Percentiles rank a stretch among this genome's conserved stretches.
Conservation (phyloP, 1,284 basidiomycete species). For the Omphalotus olearius region DNA sequence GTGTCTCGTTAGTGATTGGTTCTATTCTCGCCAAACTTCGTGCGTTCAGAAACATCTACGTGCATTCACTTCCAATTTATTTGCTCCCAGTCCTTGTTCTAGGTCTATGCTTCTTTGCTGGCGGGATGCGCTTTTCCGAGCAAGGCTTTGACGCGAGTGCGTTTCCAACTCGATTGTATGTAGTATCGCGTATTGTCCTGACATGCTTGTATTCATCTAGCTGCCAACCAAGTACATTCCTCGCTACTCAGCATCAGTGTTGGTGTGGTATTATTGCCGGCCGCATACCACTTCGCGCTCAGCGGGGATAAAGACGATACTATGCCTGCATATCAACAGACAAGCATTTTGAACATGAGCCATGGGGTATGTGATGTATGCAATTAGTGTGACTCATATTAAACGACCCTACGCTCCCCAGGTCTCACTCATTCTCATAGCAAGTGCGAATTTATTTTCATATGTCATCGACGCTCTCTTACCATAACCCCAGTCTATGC, state of each 20-base stretch:
- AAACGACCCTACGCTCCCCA: slow-evolving; percentile 20
- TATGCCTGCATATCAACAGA: slow-evolving; percentile 31
- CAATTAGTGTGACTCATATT: neutral
- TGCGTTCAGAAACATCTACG: slow-evolving; percentile 28
- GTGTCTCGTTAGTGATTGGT: slow-evolving; percentile 55
- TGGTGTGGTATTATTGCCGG: slow-evolving; percentile 76
- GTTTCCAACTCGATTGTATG: slow-evolving; percentile 20
- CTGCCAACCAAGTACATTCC: slow-evolving; percentile 78
- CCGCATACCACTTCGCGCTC: slow-evolving; percentile 67
- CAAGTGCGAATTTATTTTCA: slow-evolving; percentile 41
- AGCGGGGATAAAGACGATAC: slow-evolving; percentile 28
- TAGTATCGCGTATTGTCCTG: neutral
- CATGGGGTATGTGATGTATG: slow-evolving; percentile 65
- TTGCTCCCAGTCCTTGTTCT: slow-evolving; percentile 48
- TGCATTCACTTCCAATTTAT: slow-evolving; percentile 5
- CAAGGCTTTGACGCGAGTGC: slow-evolving; percentile 73
- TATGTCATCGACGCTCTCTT: neutral
- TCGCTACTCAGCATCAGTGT: slow-evolving; percentile 80
- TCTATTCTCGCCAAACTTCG: slow-evolving; percentile 76
- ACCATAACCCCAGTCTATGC: slow-evolving; percentile 49
- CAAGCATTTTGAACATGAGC: slow-evolving; percentile 76
- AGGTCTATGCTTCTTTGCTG: slow-evolving; percentile 81
- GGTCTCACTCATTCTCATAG: slow-evolving; percentile 68
- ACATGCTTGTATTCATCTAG: slow-evolving; percentile 27
- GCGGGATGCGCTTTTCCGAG: slow-evolving; percentile 72